Evolutionary conservation across 2,329 filamentous ascomycete genomes (phyloP).

Genomic region (Anthostomella pinea): DNA sequence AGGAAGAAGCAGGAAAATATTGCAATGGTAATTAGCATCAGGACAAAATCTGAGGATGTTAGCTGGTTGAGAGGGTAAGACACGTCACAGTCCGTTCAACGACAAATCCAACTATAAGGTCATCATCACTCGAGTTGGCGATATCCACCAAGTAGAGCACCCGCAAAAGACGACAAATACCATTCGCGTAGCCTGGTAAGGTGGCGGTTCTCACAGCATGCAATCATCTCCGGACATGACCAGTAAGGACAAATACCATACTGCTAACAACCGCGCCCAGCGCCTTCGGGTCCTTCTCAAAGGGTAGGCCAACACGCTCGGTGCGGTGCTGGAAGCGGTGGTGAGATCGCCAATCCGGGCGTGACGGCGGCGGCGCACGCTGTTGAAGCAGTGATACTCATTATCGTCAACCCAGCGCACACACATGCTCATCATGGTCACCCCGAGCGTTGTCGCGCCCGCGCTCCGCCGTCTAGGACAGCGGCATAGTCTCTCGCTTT

Average conservation of each 20-base stretch:
- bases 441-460: constrained; percentile 33
- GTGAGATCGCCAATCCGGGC: constrained; percentile 3
- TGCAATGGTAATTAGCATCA: too few species aligned
- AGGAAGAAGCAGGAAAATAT: too few species aligned
- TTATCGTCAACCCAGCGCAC: constrained; percentile 4
- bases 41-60: too few species aligned
- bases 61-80: too few species aligned
- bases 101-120: too few species aligned
- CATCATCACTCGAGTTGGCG: too few species aligned
- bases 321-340: constrained; percentile 5
- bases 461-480: constrained; percentile 30
- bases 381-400: constrained; percentile 1
- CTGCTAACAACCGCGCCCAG: constrained; percentile 3
- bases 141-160: too few species aligned
- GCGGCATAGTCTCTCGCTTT: constrained; percentile 31
- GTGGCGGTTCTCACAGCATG: constrained; percentile 1
- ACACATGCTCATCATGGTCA: neutral
- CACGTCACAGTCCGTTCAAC: too few species aligned
- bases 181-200: constrained; percentile 3
- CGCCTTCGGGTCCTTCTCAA: constrained; percentile 4
- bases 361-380: neutral
- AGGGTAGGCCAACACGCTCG: constrained; percentile 1
- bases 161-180: too few species aligned
- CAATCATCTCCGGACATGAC: neutral
- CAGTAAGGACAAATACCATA: constrained; percentile 1